Conservation (phyloP, 106 monocot species). For the Hemerocallis citrina region DNA sequence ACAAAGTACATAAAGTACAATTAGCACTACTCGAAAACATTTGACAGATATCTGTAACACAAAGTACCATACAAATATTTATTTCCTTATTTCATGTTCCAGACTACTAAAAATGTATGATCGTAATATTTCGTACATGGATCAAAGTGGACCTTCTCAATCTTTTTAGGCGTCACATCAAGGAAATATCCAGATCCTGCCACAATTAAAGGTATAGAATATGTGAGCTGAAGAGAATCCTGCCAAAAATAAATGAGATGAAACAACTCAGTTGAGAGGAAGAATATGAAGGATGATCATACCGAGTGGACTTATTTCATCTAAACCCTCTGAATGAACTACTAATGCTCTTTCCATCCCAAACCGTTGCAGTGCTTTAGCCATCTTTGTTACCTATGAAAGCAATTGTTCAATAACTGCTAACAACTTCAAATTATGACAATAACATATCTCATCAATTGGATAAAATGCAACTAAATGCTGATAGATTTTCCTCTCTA, state of each 20-base stretch:
- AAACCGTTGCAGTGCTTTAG: slow-evolving; percentile 78
- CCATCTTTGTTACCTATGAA: slow-evolving; percentile 77
- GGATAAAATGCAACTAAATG: background rate
- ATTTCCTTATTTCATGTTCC: background rate
- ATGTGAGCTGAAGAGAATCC: too few relatives aligned
- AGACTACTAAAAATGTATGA: background rate
- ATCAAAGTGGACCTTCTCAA: slow-evolving; percentile 62
- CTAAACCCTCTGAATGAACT: slow-evolving; percentile 89
- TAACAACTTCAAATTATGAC: background rate
- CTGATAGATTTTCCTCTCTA: background rate
- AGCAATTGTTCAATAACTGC: background rate
- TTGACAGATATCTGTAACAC: too few relatives aligned
- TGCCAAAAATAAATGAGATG: too few relatives aligned
- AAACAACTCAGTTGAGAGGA: background rate
- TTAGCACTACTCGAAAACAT: too few relatives aligned
- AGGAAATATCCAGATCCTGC: slow-evolving; percentile 85
- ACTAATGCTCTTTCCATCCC: slow-evolving; percentile 91
- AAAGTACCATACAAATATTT: too few relatives aligned
- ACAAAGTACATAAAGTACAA: too few relatives aligned
- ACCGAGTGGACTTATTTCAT: slow-evolving; percentile 99
- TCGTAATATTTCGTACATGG: slow-evolving; percentile 45
- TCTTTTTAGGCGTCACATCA: slow-evolving; percentile 69
- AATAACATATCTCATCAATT: background rate
- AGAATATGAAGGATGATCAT: slow-evolving; percentile 12
- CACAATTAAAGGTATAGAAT: slow-evolving; percentile 6